phyloP scores from a whole-genome alignment of 352 stramenopile genomes.

The Phytophthora fragariae region DNA sequence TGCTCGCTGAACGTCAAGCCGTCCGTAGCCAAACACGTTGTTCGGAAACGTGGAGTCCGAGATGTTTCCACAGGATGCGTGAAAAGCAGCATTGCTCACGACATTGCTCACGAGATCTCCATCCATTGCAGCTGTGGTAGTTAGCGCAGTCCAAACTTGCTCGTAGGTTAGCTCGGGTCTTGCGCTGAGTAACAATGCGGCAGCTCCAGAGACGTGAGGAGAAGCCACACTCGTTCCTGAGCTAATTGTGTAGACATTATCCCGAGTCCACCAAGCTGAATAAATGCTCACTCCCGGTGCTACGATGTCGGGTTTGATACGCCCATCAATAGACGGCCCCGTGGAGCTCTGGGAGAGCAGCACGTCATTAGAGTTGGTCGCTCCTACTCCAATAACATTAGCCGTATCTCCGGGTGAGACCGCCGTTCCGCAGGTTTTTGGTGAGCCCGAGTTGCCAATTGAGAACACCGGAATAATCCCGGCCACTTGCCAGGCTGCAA shows the following conservation, averaged over 20 bases:
- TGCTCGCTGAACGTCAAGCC: not conserved
- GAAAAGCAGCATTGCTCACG: not conserved
- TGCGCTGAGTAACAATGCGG: not conserved
- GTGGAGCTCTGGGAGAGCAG: not conserved
- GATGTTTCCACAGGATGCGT: not conserved
- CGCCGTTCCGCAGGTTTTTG: not conserved
- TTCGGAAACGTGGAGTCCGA: not conserved
- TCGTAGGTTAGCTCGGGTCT: not conserved
- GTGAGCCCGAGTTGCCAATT: not conserved
- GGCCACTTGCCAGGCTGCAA: conserved; percentile 6
- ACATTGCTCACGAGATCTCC: not conserved
- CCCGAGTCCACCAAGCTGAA: not conserved
- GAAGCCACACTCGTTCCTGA: not conserved
- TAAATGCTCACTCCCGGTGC: not conserved
- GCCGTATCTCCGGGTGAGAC: not conserved
- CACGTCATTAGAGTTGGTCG: not conserved
- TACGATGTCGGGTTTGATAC: not conserved
- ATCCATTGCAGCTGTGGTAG: not conserved
- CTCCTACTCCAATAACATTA: not conserved
- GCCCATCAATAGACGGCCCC: not conserved
- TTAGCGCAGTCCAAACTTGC: not conserved
- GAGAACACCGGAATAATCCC: not conserved
- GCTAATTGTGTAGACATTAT: not conserved
- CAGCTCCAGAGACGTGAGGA: not conserved
- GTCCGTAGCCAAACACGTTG: not conserved